Evolutionary conservation across 192 early-diverging fungal genomes (phyloP).

Genomic region (Coemansia sp.): DNA sequence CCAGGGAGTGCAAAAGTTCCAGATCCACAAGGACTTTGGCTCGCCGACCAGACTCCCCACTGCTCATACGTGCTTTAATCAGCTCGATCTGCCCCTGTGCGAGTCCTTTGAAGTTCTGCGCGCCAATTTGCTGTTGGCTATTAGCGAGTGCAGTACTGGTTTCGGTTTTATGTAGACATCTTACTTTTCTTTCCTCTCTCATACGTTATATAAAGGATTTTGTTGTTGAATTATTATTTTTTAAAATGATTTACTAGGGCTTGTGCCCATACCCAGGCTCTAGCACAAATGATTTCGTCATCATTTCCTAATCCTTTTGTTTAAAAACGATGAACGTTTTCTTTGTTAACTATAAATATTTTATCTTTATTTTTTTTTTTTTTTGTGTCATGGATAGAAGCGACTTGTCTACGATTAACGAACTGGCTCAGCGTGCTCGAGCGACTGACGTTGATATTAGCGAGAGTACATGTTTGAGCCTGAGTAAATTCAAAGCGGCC

Average conservation of each 20-base stretch:
- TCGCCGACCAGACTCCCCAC: slow-evolving; percentile 86
- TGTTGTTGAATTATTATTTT: slow-evolving; percentile 9
- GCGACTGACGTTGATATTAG: slow-evolving; percentile 35
- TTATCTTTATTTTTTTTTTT: slow-evolving; percentile 2
- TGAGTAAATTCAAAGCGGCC: slow-evolving; percentile 59
- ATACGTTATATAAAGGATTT: background rate
- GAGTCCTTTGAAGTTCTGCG: slow-evolving; percentile 89
- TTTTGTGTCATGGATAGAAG: background rate
- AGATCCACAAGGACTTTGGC: slow-evolving; percentile 96
- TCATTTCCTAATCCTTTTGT: no score
- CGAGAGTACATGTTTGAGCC: slow-evolving; percentile 62
- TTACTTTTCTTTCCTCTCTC: slow-evolving; percentile 3
- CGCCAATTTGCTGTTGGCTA: slow-evolving; percentile 79
- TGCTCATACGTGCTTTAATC: slow-evolving; percentile 99
- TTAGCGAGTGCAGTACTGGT: slow-evolving; percentile 90
- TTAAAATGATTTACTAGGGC: no score
- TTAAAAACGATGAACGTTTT: no score
- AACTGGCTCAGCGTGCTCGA: slow-evolving; percentile 33
- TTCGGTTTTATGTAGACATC: slow-evolving; percentile 77
- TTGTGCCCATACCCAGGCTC: no score
- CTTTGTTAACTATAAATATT: no score
- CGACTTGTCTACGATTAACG: slow-evolving; percentile 31
- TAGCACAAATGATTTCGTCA: no score
- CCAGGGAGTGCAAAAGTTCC: slow-evolving; percentile 96
- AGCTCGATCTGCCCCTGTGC: slow-evolving; percentile 94